These are phyloP conservation scores for Arthrobotrys sinensis DNA, from an alignment of 2,329 filamentous ascomycete species.

Conservation along the genomic window DNA sequence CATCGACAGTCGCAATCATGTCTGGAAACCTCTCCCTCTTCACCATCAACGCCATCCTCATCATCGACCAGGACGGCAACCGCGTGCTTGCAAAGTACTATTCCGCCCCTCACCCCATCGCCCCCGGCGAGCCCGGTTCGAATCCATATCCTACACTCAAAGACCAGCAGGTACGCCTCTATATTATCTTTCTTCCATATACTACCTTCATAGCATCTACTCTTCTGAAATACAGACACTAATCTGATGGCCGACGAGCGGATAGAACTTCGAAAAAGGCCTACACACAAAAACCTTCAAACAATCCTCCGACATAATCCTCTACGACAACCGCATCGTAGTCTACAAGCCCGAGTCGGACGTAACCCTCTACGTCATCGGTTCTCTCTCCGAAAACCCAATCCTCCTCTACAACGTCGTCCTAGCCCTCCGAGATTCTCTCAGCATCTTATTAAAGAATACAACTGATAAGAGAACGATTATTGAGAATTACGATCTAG, in stretches of 20 bases:
- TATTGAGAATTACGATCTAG: constrained; percentile 97
- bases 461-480: constrained; percentile 98
- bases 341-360: constrained; percentile 99
- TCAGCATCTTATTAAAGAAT: constrained; percentile 43
- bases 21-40: constrained; percentile 73
- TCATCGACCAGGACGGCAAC: constrained; percentile 88
- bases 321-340: constrained; percentile 96
- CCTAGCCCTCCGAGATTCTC: constrained; percentile 72
- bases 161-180: constrained; percentile 78
- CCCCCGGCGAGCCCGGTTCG: constrained; percentile 68
- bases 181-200: neutral
- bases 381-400: constrained; percentile 93
- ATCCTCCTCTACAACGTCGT: constrained; percentile 96
- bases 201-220: neutral
- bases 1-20: constrained; percentile 66
- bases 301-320: constrained; percentile 88
- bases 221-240: neutral
- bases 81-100: constrained; percentile 97
- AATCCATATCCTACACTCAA: constrained; percentile 91
- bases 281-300: constrained; percentile 96
- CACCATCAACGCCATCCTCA: constrained; percentile 79
- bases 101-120: constrained; percentile 77
- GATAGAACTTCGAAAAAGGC: constrained; percentile 87
- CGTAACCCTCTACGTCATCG: constrained; percentile 95
- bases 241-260: neutral